A percentile compares a stretch with the other conserved stretches of the same genome.
These are phyloP conservation scores for Podospora pseudocomata DNA, from an alignment of 495 filamentous ascomycete genomes.

Conservation along the genomic window DNA sequence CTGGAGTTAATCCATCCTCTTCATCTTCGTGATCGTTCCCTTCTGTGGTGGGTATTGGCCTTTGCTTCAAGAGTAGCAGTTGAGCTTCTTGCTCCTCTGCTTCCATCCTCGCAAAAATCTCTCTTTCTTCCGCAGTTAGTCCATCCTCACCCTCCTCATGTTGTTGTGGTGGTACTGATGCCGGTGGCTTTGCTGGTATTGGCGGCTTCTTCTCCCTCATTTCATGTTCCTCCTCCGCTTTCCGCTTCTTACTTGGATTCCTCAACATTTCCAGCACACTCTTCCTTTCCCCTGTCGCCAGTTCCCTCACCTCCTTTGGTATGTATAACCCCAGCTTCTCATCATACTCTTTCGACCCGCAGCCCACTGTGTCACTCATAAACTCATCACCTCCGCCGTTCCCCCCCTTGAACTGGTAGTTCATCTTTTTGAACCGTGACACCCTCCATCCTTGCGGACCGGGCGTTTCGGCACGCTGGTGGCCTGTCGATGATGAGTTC, in stretches of 20 bases:
- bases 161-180: background rate
- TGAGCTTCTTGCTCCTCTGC: background rate
- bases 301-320: conserved; percentile 41
- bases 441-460: conserved; percentile 67
- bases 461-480: conserved; percentile 68
- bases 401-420: conserved; percentile 59
- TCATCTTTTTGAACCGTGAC: conserved; percentile 62
- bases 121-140: background rate
- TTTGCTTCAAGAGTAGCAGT: background rate
- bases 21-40: background rate
- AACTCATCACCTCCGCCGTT: conserved; percentile 44
- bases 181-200: background rate
- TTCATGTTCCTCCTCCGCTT: background rate
- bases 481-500: conserved; percentile 76
- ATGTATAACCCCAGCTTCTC: conserved; percentile 44
- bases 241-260: conserved; percentile 42
- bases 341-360: conserved; percentile 47
- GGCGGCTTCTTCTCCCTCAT: conserved; percentile 1
- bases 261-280: conserved; percentile 49
- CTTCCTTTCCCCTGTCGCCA: conserved; percentile 27
- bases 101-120: background rate
- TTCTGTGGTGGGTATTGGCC: background rate
- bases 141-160: background rate
- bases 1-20: background rate
- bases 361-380: conserved; percentile 58